Conservation (phyloP, 2,329 filamentous ascomycete genomes). For the Monilinia polystroma region DNA sequence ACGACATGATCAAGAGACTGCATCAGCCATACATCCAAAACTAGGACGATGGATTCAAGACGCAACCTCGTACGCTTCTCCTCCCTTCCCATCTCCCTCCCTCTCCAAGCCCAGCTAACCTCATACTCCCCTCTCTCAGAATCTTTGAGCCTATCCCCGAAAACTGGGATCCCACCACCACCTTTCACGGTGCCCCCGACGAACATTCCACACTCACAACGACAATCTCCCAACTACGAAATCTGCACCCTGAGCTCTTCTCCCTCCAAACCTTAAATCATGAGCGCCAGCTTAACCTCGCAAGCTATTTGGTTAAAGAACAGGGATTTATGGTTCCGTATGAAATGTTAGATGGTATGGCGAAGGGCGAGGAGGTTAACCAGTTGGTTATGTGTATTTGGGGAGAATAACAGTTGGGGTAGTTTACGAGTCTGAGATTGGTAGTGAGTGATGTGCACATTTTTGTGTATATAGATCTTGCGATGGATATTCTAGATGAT, state of each 20-base stretch:
- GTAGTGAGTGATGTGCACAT: background rate
- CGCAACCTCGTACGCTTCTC: background rate
- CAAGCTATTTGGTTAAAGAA: conserved; percentile 30
- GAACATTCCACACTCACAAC: conserved; percentile 2
- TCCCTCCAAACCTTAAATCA: background rate
- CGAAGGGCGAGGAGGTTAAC: background rate
- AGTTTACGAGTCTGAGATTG: background rate
- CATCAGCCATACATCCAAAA: background rate
- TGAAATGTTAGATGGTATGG: conserved; percentile 19
- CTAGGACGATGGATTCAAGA: background rate
- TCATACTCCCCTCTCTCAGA: background rate
- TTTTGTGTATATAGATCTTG: background rate
- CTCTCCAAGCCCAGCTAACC: background rate
- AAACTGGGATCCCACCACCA: background rate
- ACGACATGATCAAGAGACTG: conserved; percentile 10
- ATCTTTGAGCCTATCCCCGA: background rate
- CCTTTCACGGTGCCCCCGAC: conserved; percentile 7
- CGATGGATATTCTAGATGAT: no score
- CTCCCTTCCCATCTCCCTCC: background rate
- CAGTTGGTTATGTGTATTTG: conserved; percentile 24
- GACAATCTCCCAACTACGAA: background rate
- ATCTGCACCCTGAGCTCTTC: background rate
- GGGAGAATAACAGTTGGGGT: background rate
- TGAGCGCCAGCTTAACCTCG: conserved; percentile 25
- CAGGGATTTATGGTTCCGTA: conserved; percentile 26